phyloP scores from a whole-genome alignment of 164 flowering plant genomes.

The Pachysandra terminalis region DNA sequence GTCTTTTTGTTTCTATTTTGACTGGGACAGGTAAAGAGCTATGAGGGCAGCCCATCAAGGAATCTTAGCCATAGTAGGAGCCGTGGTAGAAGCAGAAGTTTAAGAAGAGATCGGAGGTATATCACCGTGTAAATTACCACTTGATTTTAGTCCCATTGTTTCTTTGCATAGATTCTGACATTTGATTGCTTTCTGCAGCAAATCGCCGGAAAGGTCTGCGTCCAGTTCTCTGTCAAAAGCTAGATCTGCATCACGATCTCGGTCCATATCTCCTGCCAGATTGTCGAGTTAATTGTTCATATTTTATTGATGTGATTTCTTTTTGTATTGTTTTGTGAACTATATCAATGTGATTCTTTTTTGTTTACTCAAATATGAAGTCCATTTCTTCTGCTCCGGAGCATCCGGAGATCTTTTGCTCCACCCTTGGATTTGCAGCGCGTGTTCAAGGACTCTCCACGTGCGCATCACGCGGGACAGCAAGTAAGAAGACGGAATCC shows the following conservation, averaged over 20 bases:
- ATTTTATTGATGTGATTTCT: background rate
- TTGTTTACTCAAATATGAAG: constrained; percentile 6
- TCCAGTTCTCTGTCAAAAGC: constrained; percentile 59
- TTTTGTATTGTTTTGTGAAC: background rate
- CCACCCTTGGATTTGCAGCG: no score
- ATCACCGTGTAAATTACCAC: background rate
- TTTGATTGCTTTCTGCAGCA: constrained; percentile 39
- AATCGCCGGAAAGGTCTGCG: constrained; percentile 43
- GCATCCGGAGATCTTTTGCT: no score
- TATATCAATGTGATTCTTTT: background rate
- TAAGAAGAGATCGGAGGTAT: constrained; percentile 28
- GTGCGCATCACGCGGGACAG: no score
- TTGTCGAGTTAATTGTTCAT: constrained; percentile 37
- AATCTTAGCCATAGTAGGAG: constrained; percentile 40
- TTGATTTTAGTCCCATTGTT: background rate
- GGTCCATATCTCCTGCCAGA: constrained; percentile 62
- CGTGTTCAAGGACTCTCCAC: no score
- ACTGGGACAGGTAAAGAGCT: constrained; percentile 52
- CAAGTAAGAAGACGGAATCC: no score
- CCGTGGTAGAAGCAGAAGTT: constrained; percentile 31
- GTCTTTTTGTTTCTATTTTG: background rate
- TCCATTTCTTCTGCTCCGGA: no score
- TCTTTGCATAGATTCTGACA: background rate
- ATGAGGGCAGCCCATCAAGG: constrained; percentile 62
- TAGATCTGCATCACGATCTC: constrained; percentile 23